A percentile compares a stretch with the other conserved stretches of the same genome.
Evolutionary conservation across 331 rosid genomes (phyloP).

Genomic region (Rosa hybrid): DNA sequence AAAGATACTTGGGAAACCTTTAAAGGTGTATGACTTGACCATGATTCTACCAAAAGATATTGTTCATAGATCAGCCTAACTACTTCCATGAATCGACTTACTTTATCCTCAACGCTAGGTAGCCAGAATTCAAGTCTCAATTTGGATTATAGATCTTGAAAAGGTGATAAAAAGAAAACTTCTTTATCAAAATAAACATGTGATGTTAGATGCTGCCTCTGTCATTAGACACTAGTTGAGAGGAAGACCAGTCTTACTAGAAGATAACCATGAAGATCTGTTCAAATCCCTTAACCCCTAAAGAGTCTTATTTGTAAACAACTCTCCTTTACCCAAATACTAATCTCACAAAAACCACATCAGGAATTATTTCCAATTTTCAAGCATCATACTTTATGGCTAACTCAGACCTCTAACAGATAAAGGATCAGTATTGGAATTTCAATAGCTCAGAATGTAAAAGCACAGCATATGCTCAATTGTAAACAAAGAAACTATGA

Average conservation of each 20-base stretch:
- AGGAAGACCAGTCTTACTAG: neutral
- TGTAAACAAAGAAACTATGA: neutral
- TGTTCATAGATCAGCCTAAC: neutral
- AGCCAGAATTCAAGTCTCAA: neutral
- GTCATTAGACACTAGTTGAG: too few species aligned
- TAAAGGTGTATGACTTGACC: neutral
- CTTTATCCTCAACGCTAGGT: neutral
- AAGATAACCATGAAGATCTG: neutral
- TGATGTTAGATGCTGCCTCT: neutral
- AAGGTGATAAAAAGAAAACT: neutral
- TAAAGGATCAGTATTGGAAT: conserved; percentile 2
- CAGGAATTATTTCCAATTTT: neutral
- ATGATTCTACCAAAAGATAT: neutral
- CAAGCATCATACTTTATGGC: neutral
- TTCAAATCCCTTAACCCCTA: neutral
- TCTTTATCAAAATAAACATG: neutral
- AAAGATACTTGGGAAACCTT: neutral
- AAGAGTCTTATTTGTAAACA: neutral
- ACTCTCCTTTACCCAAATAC: neutral
- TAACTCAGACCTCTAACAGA: neutral
- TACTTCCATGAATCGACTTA: conserved; percentile 1
- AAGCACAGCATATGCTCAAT: neutral
- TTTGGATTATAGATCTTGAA: neutral
- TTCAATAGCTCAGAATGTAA: neutral
- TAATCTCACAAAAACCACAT: neutral